Base-by-base conservation (phyloP, 2,329 filamentous ascomycete species). In the Aspergillus quadrilineatus region DNA sequence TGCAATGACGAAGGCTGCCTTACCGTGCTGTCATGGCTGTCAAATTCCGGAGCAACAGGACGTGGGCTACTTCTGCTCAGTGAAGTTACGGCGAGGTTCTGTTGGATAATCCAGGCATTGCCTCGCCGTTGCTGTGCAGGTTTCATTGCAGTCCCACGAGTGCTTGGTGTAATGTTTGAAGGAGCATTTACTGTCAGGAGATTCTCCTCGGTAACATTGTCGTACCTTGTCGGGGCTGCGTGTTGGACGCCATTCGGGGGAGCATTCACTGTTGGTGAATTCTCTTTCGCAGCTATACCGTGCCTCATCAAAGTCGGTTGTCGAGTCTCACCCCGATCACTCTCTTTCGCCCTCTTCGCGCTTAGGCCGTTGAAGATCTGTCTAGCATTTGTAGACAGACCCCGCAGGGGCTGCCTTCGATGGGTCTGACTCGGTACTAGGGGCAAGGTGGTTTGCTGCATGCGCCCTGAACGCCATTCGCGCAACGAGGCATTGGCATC, bases 401-500 rank as follows among this genome's bases (percentile, higher is more conserved):
- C 61, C 42, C 48, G 42, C 36, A 65, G 56, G 50, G 70, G 60
- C 48, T 63, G 65, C 47, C 65, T 61, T 59, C 64, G n/a, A 54
- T 60, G 55, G 56, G 56, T 48, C 55, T 65, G 26, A 62, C 15
- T 53, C 46, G 62, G 30, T 60, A 53, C 29, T 46, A 30, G 57
- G 44, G 59, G 55, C 45, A 65, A 57, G 22, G 60, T 66, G 1
- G 63, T 64, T 55, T 70, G 71, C 22, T 60, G 64, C 43, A 80
- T 71, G 15, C 60, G 69, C 15, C 83, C 82, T 36, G 68, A 67
- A 60, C 70, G 77, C 84, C 84, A 86, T 55, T 79, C 73, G 45
- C 66, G 70, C 50, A 86, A 70, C 3, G 76, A 74, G 32, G 65
- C 61, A 50, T 78, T 80, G 6, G 81, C 81, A 63, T 86, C 83